Evolutionary conservation across 352 stramenopile genomes (phyloP).

Genomic region (Phytophthora cajani): DNA sequence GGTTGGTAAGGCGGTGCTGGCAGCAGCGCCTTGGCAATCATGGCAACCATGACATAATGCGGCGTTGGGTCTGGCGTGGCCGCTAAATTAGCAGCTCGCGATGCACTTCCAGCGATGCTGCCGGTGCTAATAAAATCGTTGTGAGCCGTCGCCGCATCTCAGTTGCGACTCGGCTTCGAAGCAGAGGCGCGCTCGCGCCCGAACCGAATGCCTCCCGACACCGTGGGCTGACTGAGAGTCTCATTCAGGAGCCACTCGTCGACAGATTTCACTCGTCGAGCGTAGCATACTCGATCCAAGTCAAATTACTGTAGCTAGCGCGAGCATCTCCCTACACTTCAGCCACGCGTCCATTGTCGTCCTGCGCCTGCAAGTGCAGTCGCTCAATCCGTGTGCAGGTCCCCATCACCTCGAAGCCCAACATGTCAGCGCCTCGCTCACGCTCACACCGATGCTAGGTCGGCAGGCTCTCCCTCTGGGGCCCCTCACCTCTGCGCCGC

Average conservation of each 20-base stretch:
- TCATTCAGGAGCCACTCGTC: not conserved
- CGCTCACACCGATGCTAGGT: not conserved
- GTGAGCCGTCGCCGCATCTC: too few relatives aligned
- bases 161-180: not conserved
- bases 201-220: conserved; percentile 5
- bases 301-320: too few relatives aligned
- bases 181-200: not conserved
- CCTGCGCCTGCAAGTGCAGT: conserved; percentile 2
- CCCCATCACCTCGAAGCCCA: conserved; percentile 7
- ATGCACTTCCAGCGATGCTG: too few relatives aligned
- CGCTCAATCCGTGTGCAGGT: conserved; percentile 4
- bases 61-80: too few relatives aligned
- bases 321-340: not conserved
- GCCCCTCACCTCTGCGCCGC: not conserved
- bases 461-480: not conserved
- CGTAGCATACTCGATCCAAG: not conserved
- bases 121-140: too few relatives aligned
- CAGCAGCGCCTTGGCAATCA: too few relatives aligned
- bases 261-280: conserved; percentile 2
- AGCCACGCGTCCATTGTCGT: too few relatives aligned
- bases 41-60: too few relatives aligned
- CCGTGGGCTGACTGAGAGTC: not conserved
- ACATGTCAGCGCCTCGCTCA: conserved; percentile 12
- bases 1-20: too few relatives aligned
- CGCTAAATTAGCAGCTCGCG: too few relatives aligned